Evolutionary conservation across 1,284 basidiomycete genomes (phyloP).

Genomic region (Pisolithus thermaeus): DNA sequence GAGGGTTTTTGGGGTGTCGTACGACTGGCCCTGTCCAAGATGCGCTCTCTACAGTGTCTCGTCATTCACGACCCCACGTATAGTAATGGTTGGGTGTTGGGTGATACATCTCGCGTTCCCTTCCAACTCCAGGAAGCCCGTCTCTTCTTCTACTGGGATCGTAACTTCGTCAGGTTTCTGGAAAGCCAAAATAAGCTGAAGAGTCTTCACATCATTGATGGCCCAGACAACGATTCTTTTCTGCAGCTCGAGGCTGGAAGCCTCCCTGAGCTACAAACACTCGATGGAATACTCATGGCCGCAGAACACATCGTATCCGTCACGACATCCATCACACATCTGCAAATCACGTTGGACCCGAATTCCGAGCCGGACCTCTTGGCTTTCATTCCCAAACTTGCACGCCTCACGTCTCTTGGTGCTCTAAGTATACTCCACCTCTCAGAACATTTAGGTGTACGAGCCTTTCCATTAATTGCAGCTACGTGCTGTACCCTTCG

Average conservation of each 20-base stretch:
- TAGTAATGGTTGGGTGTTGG: slow-evolving; percentile 23
- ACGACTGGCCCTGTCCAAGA: slow-evolving; percentile 22
- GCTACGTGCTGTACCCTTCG: slow-evolving; percentile 28
- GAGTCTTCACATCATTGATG: slow-evolving; percentile 23
- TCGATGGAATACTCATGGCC: slow-evolving; percentile 24
- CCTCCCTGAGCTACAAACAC: slow-evolving; percentile 23
- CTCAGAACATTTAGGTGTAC: slow-evolving; percentile 22
- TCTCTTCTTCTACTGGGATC: slow-evolving; percentile 24
- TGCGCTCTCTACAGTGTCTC: slow-evolving; percentile 24
- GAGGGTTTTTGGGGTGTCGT: slow-evolving; percentile 21
- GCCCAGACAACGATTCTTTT: slow-evolving; percentile 20
- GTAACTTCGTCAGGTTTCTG: slow-evolving; percentile 26
- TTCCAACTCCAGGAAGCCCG: slow-evolving; percentile 29
- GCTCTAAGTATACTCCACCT: slow-evolving; percentile 29
- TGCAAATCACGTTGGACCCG: slow-evolving; percentile 22
- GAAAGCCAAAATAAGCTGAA: slow-evolving; percentile 29
- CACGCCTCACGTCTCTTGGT: slow-evolving; percentile 23
- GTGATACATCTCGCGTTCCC: slow-evolving; percentile 24
- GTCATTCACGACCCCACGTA: slow-evolving; percentile 25
- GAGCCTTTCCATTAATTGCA: slow-evolving; percentile 27
- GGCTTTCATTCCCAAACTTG: slow-evolving; percentile 23
- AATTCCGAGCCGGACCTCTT: slow-evolving; percentile 19
- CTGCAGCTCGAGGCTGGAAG: slow-evolving; percentile 24
- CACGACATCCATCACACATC: slow-evolving; percentile 23
- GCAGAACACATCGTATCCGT: slow-evolving; percentile 23